These are phyloP conservation scores for Pleodorina starrii DNA, from an alignment of 139 green algal genomes.

Conservation along the genomic window DNA sequence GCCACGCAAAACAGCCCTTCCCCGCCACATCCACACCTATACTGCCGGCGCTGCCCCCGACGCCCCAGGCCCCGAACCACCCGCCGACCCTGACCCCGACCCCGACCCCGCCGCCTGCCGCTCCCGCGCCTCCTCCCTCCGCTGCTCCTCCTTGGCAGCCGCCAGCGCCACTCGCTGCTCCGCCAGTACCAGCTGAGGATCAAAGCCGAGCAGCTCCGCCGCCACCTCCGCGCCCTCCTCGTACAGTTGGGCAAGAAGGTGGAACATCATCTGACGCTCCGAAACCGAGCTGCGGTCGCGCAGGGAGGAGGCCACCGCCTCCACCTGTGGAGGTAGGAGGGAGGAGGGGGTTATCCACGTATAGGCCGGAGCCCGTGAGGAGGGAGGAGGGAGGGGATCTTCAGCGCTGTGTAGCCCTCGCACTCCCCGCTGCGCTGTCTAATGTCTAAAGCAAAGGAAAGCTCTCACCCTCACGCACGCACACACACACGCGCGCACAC, in stretches of 20 bases:
- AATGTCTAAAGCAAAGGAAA: too few relatives aligned
- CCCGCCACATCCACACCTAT: too few relatives aligned
- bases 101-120: neutral
- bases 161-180: conserved; percentile 9
- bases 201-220: conserved; percentile 60
- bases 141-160: neutral
- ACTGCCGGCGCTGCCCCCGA: neutral
- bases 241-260: conserved; percentile 56
- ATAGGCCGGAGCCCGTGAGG: too few relatives aligned
- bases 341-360: too few relatives aligned
- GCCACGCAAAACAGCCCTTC: too few relatives aligned
- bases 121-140: neutral
- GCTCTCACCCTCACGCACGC: too few relatives aligned
- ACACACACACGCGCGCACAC: too few relatives aligned
- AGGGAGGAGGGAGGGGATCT: too few relatives aligned
- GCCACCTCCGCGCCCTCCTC: conserved; percentile 32
- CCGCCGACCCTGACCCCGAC: neutral
- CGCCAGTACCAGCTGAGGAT: conserved; percentile 40
- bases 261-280: conserved; percentile 46
- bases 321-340: conserved; percentile 3
- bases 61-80: neutral
- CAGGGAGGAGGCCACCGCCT: conserved; percentile 48
- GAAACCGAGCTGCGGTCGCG: neutral
- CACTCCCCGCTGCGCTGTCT: too few relatives aligned
- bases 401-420: too few relatives aligned